Percentiles rank a stretch among this genome's conserved stretches.
These are phyloP conservation scores for Blastobotrys ciferrii DNA, from an alignment of 1,139 yeast genomes.

Conservation along the genomic window DNA sequence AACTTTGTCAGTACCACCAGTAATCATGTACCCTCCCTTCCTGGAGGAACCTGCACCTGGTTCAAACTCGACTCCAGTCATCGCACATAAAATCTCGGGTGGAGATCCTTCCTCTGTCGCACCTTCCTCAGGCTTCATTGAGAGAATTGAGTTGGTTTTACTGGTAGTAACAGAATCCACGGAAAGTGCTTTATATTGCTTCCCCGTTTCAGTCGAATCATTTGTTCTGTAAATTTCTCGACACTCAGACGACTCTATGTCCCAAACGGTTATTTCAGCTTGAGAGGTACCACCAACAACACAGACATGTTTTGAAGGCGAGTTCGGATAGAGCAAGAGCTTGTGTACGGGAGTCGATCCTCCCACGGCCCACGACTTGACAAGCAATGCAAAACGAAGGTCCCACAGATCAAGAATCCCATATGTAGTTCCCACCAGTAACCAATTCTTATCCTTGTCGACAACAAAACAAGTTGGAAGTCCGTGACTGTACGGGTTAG, in stretches of 20 bases:
- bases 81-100: slow-evolving; percentile 24
- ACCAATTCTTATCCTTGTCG: slow-evolving; percentile 57
- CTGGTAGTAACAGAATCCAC: not conserved
- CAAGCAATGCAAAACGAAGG: slow-evolving; percentile 58
- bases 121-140: slow-evolving; percentile 5
- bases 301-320: slow-evolving; percentile 45
- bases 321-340: slow-evolving; percentile 46
- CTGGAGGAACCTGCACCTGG: slow-evolving; percentile 19
- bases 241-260: slow-evolving; percentile 63
- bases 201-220: slow-evolving; percentile 14
- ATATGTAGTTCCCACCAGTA: slow-evolving; percentile 67
- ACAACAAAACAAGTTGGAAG: slow-evolving; percentile 57
- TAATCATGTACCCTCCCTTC: slow-evolving; percentile 31
- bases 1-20: slow-evolving; percentile 43
- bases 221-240: slow-evolving; percentile 45
- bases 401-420: slow-evolving; percentile 86
- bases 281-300: slow-evolving; percentile 64
- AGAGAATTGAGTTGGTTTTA: not conserved
- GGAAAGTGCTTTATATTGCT: slow-evolving; percentile 1
- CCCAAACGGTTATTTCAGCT: slow-evolving; percentile 72
- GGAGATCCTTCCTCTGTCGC: slow-evolving; percentile 2
- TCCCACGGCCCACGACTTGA: slow-evolving; percentile 62
- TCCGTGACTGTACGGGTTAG: slow-evolving; percentile 66
- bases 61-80: slow-evolving; percentile 32
- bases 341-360: slow-evolving; percentile 46